These are phyloP conservation scores for Alternaria sp. DNA, from an alignment of 2,329 filamentous ascomycete genomes.

Conservation along the genomic window DNA sequence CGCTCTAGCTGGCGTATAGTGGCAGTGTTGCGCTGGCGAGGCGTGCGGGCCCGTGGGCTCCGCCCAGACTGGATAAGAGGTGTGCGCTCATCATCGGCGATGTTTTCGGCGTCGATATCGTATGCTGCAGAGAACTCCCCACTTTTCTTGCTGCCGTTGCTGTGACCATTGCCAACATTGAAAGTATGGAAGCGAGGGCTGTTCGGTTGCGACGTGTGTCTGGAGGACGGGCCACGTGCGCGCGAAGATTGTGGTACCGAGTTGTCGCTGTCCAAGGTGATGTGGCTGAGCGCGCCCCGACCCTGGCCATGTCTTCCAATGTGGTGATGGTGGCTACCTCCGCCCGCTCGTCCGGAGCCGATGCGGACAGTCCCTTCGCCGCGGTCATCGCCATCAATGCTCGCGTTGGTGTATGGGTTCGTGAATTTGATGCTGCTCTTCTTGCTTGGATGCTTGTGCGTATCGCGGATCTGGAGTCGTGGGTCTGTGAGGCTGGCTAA, in stretches of 20 bases:
- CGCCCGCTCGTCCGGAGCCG: constrained; percentile 54
- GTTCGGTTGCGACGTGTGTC: constrained; percentile 69
- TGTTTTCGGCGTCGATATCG: constrained; percentile 80
- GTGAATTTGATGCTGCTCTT: constrained; percentile 98
- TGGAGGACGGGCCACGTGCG: constrained; percentile 63
- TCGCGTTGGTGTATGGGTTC: constrained; percentile 70
- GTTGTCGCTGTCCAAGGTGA: constrained; percentile 58
- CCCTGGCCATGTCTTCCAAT: constrained; percentile 79
- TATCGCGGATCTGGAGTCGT: constrained; percentile 64
- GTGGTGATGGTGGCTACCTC: constrained; percentile 79
- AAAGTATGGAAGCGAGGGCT: constrained; percentile 66
- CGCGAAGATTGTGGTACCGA: constrained; percentile 77
- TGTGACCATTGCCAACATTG: constrained; percentile 46
- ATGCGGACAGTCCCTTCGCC: constrained; percentile 47
- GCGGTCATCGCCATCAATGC: constrained; percentile 55
- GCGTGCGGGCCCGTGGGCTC: constrained; percentile 57
- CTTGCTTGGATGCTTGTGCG: constrained; percentile 66
- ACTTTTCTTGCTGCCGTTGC: constrained; percentile 58
- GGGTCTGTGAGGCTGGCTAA: constrained; percentile 70
- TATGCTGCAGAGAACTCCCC: constrained; percentile 71
- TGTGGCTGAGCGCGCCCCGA: constrained; percentile 72
- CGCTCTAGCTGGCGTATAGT: constrained; percentile 75
- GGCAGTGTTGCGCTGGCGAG: constrained; percentile 61
- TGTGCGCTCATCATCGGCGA: constrained; percentile 85
- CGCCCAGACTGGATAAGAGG: constrained; percentile 75